Evolutionary conservation across 2,329 filamentous ascomycete genomes (phyloP), one percentile per base, ranked within the genome.

Genomic region (Boeremia lycopersici): DNA sequence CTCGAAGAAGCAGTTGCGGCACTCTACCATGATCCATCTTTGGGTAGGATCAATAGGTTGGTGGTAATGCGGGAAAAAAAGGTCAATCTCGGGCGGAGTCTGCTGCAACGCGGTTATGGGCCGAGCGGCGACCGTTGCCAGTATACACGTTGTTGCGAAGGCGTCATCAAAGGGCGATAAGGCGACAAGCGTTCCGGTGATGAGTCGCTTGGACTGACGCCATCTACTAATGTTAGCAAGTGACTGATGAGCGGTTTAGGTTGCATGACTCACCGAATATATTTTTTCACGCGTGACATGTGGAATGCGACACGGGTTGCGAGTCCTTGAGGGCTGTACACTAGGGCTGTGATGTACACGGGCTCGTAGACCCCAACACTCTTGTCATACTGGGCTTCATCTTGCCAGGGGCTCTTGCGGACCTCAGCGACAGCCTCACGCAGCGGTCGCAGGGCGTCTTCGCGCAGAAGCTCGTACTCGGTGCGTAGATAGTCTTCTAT

Each of bases 21-120:
- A 82, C 68, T 96, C 91, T 0, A 96, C 77, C 90, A 96, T 96
- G 10, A 93, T 74, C 72, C 87, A 87, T 63, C 89, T 86, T 30
- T 83, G 73, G 13, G 83, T 81, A 0, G 91, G 86, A 64, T 96
- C 89, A 43, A 96, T 79, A 17, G 84, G 78, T 0, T 86, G 77
- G 23, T 92, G 84, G 2, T 84, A 76, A 7, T 82, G 74, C 0
- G 84, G 83, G 77, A 91, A 93, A 66, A 88, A 88, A 0, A 96
- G 77, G 61, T 96, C 91, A 13, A 96, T 82, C 30, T 87, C 82
- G 0, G 90, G 88, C 0, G 89, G 87, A 38, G 85, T 83, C 29
- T 84, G 79, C 34, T 88, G 81, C 0, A 96, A 75, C 0, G 84
- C 84, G 1, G 79, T 74, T 3, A 91, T 71, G 0, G 86, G 85